phyloP scores from a whole-genome alignment of 1,284 basidiomycete species.

The Apiotrichum akiyoshidainum region DNA sequence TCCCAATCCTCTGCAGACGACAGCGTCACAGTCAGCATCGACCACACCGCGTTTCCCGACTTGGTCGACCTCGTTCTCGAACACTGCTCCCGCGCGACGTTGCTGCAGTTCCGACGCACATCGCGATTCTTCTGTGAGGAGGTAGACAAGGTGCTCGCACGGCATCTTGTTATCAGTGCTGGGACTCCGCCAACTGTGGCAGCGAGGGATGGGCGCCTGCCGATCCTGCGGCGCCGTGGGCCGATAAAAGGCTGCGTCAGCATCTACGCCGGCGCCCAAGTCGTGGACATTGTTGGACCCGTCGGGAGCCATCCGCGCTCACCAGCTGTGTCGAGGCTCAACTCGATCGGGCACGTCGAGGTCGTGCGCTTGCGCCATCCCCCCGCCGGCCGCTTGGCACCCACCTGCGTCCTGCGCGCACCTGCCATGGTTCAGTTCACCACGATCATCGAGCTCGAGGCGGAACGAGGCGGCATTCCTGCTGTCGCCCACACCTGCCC shows the following conservation, averaged over 20 bases:
- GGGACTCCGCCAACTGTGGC: neutral
- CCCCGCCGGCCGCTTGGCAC: neutral
- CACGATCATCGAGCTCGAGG: neutral
- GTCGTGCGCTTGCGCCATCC: neutral
- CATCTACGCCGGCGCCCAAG: neutral
- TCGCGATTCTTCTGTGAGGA: neutral
- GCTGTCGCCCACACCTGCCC: neutral
- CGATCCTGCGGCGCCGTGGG: neutral
- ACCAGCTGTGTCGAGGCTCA: neutral
- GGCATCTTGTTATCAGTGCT: neutral
- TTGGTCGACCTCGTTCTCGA: conserved; percentile 8
- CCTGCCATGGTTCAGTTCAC: neutral
- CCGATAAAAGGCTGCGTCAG: neutral
- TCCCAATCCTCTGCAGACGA: too few species aligned
- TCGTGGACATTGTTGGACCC: neutral
- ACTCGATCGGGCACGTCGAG: neutral
- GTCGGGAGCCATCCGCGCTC: neutral
- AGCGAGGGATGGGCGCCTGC: neutral
- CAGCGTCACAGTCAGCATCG: neutral
- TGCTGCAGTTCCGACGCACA: conserved; percentile 6
- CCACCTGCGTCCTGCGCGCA: neutral
- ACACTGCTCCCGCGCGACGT: neutral
- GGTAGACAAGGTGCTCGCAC: conserved; percentile 1
- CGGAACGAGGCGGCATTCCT: neutral
- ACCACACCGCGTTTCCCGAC: conserved; percentile 12